These are phyloP conservation scores for Sindora glabra DNA, from an alignment of 306 rosid species.

Conservation along the genomic window DNA sequence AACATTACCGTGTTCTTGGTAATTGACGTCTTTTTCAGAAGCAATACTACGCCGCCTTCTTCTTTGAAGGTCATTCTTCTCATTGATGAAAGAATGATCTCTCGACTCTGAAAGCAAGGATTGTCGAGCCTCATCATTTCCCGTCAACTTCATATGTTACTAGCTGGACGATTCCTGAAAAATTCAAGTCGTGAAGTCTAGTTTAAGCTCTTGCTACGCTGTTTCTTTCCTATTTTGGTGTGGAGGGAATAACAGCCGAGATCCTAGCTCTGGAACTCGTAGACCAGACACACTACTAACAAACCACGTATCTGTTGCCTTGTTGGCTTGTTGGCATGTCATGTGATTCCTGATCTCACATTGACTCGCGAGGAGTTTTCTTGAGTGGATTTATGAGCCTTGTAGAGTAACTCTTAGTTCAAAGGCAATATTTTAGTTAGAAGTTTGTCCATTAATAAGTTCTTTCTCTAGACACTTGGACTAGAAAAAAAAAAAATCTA, in stretches of 20 bases:
- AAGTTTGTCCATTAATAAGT: not conserved
- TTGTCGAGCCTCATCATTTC: constrained; percentile 35
- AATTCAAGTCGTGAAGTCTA: not conserved
- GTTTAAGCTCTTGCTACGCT: not conserved
- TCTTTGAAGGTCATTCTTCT: constrained; percentile 41
- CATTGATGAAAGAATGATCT: constrained; percentile 23
- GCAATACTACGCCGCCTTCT: constrained; percentile 15
- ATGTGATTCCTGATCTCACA: no score
- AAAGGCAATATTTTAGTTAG: not conserved
- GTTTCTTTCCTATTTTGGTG: no score
- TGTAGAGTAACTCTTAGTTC: not conserved
- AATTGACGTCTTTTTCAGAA: constrained; percentile 15
- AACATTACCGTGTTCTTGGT: constrained; percentile 17
- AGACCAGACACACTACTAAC: no score
- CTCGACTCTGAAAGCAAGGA: constrained; percentile 39
- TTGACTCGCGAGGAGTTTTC: no score
- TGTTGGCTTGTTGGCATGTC: no score
- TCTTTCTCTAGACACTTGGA: not conserved
- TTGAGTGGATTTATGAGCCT: no score
- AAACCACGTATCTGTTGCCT: no score
- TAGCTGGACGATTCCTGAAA: constrained; percentile 12
- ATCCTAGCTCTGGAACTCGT: no score
- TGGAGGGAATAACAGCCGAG: no score
- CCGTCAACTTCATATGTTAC: constrained; percentile 38
- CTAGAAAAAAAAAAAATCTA: no score